phyloP scores from a whole-genome alignment of 2,329 filamentous ascomycete genomes.

The Penicillium sp. region DNA sequence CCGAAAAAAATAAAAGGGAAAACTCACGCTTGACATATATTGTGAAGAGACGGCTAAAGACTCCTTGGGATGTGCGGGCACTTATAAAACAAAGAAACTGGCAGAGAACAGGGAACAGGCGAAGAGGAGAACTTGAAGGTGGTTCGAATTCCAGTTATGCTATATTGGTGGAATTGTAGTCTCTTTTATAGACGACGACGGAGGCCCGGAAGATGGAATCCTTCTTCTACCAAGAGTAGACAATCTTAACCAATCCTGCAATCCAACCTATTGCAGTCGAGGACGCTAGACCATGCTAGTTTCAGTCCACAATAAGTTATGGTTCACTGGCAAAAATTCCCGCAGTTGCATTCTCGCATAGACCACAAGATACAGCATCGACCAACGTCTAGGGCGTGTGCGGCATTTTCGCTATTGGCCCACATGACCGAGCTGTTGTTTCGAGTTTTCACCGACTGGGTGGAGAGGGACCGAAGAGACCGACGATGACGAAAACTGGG shows the following conservation, averaged over 20 bases:
- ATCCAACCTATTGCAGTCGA: conserved; percentile 1
- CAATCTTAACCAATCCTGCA: not conserved
- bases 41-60: not conserved
- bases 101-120: not conserved
- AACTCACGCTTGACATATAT: not conserved
- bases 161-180: not conserved
- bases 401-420: conserved; percentile 16
- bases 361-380: conserved; percentile 2
- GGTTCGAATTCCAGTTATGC: not conserved
- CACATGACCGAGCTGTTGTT: conserved; percentile 2
- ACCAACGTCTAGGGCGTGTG: not conserved
- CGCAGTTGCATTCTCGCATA: not conserved
- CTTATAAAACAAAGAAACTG: not conserved
- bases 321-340: not conserved
- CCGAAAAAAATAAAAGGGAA: not conserved
- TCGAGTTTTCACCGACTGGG: conserved; percentile 8
- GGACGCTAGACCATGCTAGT: not conserved
- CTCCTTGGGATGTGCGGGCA: not conserved
- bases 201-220: not conserved
- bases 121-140: not conserved
- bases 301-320: not conserved
- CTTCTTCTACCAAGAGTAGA: not conserved
- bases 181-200: not conserved
- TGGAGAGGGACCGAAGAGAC: conserved; percentile 9
- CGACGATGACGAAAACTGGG: conserved; percentile 13